A percentile compares a stretch with the other conserved stretches of the same genome.
Conservation (phyloP, 257 asterid species). For the Leptodermis oblonga region DNA sequence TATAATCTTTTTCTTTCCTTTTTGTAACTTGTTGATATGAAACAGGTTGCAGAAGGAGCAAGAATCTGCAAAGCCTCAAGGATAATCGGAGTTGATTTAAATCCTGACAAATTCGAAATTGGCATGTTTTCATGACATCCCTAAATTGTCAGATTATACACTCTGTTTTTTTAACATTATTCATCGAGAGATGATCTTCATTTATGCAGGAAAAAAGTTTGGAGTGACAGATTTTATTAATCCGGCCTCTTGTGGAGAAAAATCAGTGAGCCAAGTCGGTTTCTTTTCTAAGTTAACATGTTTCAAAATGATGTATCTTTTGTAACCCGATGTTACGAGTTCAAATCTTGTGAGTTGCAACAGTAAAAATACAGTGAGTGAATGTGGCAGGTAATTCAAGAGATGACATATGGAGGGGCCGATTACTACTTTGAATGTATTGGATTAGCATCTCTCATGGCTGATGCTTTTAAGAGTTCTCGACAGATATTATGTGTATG, state of each 20-base stretch:
- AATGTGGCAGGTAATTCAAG: conserved; percentile 27
- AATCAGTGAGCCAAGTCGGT: conserved; percentile 29
- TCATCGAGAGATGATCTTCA: not conserved
- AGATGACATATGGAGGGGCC: conserved; percentile 37
- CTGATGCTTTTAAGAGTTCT: conserved; percentile 24
- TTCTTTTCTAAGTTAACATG: not conserved
- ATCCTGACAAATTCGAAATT: conserved; percentile 30
- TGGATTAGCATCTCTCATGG: conserved; percentile 26
- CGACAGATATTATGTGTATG: too few relatives aligned
- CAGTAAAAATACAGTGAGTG: too few relatives aligned
- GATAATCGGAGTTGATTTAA: conserved; percentile 38
- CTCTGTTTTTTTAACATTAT: not conserved
- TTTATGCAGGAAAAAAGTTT: conserved; percentile 29
- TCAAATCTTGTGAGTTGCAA: too few relatives aligned
- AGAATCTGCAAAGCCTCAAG: conserved; percentile 35
- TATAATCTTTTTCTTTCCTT: too few relatives aligned
- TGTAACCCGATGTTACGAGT: too few relatives aligned
- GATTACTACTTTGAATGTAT: conserved; percentile 36
- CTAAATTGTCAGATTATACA: too few relatives aligned
- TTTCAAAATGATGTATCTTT: too few relatives aligned
- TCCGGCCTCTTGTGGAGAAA: conserved; percentile 31
- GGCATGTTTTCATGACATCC: conserved; percentile 12
- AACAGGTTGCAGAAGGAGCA: conserved; percentile 43
- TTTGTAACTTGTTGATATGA: too few relatives aligned
- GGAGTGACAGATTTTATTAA: too few relatives aligned